phyloP scores from a whole-genome alignment of 768 basidiomycete genomes.

The Boletus sensibilis region DNA sequence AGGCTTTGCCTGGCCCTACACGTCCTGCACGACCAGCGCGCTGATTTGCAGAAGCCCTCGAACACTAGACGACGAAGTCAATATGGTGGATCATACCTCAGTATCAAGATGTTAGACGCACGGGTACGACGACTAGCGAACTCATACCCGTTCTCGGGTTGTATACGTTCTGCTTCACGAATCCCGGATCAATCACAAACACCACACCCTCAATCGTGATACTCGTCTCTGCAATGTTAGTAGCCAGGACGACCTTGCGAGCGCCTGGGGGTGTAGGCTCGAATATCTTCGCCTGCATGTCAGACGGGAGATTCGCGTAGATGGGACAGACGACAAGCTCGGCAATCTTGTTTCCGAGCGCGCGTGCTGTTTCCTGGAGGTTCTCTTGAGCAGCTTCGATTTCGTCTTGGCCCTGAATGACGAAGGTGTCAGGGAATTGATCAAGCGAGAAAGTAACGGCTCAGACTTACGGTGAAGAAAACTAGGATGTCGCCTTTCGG shows the following conservation, averaged over 20 bases:
- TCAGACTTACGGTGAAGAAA: conserved; percentile 78
- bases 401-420: conserved; percentile 85
- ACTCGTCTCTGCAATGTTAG: conserved; percentile 99
- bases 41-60: conserved; percentile 95
- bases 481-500: conserved; percentile 97
- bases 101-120: conserved; percentile 40
- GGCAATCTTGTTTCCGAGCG: conserved; percentile 92
- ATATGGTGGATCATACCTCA: background rate
- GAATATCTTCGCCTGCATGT: conserved; percentile 99
- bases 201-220: conserved; percentile 99
- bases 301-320: conserved; percentile 97
- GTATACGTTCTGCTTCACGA: conserved; percentile 99
- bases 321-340: conserved; percentile 97
- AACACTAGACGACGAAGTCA: conserved; percentile 57
- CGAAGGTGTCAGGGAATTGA: conserved; percentile 2
- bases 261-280: conserved; percentile 97
- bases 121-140: conserved; percentile 91
- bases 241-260: conserved; percentile 95
- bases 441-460: background rate
- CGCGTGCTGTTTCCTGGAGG: conserved; percentile 90
- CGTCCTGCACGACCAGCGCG: conserved; percentile 96
- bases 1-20: conserved; percentile 96
- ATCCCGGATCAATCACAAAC: conserved; percentile 98
- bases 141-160: conserved; percentile 99
- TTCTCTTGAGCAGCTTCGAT: conserved; percentile 98